These are phyloP conservation scores for Ceratocystis harringtonii DNA, from an alignment of 2,329 filamentous ascomycete species.

Conservation along the genomic window DNA sequence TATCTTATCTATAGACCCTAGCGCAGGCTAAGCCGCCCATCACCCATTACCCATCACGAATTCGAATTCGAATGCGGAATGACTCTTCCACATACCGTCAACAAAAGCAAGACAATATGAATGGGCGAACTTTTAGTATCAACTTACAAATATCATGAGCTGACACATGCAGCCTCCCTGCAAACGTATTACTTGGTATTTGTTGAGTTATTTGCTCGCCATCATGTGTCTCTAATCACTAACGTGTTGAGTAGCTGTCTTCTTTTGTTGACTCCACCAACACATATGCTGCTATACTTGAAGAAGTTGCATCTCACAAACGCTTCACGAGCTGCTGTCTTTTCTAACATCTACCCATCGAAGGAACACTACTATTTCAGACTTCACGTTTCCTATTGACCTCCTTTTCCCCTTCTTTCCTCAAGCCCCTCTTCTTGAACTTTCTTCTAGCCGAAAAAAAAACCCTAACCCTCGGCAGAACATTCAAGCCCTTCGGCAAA, in stretches of 20 bases:
- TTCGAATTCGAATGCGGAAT: background rate
- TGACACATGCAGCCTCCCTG: background rate
- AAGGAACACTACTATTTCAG: no score
- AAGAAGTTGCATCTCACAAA: background rate
- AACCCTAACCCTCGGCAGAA: constrained; percentile 3
- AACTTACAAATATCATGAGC: background rate
- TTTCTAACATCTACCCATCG: background rate
- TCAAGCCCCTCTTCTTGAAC: background rate
- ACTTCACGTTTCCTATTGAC: background rate
- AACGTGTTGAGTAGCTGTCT: background rate
- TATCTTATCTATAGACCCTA: background rate
- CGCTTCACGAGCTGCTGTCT: background rate
- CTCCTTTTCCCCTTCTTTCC: background rate
- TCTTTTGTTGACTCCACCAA: background rate
- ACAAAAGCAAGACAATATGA: background rate
- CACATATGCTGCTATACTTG: background rate
- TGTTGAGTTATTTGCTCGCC: background rate
- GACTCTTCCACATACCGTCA: background rate
- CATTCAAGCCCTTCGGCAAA: background rate
- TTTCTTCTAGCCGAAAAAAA: background rate
- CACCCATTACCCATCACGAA: background rate
- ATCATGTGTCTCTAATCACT: no score
- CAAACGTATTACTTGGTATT: background rate
- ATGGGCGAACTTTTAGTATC: background rate
- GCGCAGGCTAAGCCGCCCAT: no score